Evolutionary conservation across 768 basidiomycete genomes (phyloP), one percentile per base, ranked within the genome.

Genomic region (Pleurotus salmoneostramineus): DNA sequence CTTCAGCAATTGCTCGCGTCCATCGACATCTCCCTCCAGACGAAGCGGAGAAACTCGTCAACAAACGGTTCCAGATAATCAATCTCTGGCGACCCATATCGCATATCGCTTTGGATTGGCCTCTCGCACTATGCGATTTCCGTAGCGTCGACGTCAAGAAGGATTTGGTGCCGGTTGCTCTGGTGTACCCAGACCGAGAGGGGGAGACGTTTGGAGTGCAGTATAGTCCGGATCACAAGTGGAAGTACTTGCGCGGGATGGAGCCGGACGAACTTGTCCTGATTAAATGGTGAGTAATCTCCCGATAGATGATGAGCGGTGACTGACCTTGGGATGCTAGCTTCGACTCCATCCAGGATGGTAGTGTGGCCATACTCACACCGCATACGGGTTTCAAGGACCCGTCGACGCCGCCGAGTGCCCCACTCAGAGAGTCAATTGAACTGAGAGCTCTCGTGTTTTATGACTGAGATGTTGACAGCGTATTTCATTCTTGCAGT

Each of bases 341-440:
- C 32, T 56, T 56, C 33, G 56, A 56, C 31, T 56, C 56, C 8
- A 32, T 27, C 31, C 31, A 46, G n/a, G 56, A 56, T 37, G 21
- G 21, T 1, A 45, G 44, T 45, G 44, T 45, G n/a, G 56, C 56
- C 33, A 45, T 40, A 11, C 77, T 86, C 54, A 83, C 85, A 0
- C 84, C 86, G 3, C 87, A 88, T 63, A 83, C 82, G n/a, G 83
- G 75, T 2, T 88, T 87, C 67, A 58, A 72, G 33, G 84, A 87
- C 58, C 77, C 80, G 1, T 70, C 71, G 0, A 83, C 81, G 3
- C 84, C 83, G 1, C 64, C 71, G 37, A 81, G 72, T 46, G 72
- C 81, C 0, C 80, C 78, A 4, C 66, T 71, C 3, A 70, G 84
- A 47, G 77, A 86, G 66, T 85, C 83, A 0, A 85, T 87, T 50